Evolutionary conservation across 2,329 filamentous ascomycete species (phyloP).

Genomic region (Rutstroemia sp.): DNA sequence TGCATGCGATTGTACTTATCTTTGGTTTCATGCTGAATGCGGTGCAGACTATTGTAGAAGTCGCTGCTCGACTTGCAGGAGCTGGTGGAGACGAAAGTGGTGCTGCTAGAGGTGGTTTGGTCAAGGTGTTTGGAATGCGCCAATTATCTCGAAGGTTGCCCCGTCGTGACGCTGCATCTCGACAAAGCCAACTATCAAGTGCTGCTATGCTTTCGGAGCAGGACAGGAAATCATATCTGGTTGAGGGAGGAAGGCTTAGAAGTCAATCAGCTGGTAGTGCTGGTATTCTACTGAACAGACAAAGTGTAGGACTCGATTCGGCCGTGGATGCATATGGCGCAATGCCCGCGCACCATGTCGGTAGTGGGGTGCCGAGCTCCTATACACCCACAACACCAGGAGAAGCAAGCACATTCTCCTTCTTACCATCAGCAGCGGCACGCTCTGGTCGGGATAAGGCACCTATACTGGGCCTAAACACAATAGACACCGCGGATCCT

Average conservation of each 20-base stretch:
- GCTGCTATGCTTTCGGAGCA: conserved; percentile 71
- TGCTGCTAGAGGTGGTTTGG: conserved; percentile 71
- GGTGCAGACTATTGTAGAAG: conserved; percentile 82
- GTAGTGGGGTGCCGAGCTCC: conserved; percentile 50
- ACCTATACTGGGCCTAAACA: conserved; percentile 39
- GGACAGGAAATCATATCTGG: conserved; percentile 54
- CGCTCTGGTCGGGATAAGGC: conserved; percentile 22
- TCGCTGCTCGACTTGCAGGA: conserved; percentile 72
- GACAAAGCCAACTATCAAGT: conserved; percentile 76
- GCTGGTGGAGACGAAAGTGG: conserved; percentile 71
- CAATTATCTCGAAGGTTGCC: conserved; percentile 71
- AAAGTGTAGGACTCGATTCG: conserved; percentile 47
- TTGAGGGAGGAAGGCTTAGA: conserved; percentile 43
- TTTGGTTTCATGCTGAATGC: conserved; percentile 93
- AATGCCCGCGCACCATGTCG: conserved; percentile 29
- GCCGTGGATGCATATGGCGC: conserved; percentile 37
- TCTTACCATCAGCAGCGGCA: conserved; percentile 43
- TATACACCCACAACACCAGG: conserved; percentile 68
- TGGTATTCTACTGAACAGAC: conserved; percentile 50
- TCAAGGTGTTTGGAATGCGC: conserved; percentile 86
- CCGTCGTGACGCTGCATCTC: conserved; percentile 55
- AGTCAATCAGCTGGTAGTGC: conserved; percentile 56
- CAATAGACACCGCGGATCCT: conserved; percentile 57
- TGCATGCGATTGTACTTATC: conserved; percentile 78
- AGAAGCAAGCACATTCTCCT: conserved; percentile 65